Evolutionary conservation across 495 filamentous ascomycete genomes (phyloP).

Genomic region (Xylaria castorea): DNA sequence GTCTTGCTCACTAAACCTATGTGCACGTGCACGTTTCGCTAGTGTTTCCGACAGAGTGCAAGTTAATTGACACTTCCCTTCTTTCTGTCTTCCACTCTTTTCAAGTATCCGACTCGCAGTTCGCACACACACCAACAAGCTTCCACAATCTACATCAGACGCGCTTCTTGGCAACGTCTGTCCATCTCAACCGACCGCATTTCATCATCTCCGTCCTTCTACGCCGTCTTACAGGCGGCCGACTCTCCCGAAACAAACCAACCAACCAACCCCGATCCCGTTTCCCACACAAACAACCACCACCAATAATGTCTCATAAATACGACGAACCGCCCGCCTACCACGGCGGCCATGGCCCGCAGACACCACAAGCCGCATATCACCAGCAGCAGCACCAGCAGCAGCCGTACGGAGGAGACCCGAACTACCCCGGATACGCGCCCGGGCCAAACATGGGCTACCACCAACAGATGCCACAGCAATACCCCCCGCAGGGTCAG

Average conservation of each 20-base stretch:
- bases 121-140: not conserved
- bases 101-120: not conserved
- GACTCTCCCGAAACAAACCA: conserved; percentile 2
- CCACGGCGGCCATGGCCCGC: conserved; percentile 32
- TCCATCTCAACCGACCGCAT: not conserved
- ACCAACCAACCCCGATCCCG: not conserved
- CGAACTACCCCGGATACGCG: conserved; percentile 44
- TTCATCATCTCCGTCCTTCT: conserved; percentile 4
- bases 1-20: not conserved
- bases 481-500: conserved; percentile 33
- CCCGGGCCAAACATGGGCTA: conserved; percentile 49
- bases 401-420: conserved; percentile 33
- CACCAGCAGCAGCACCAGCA: conserved; percentile 37
- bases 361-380: conserved; percentile 42
- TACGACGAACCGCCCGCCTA: conserved; percentile 53
- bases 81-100: not conserved
- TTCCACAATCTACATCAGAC: not conserved
- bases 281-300: not conserved
- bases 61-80: not conserved
- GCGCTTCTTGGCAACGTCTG: not conserved
- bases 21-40: conserved; percentile 6
- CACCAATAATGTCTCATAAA: conserved; percentile 47
- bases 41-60: not conserved
- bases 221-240: conserved; percentile 6
- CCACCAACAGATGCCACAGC: conserved; percentile 40